Base-by-base conservation (phyloP, 2,329 filamentous ascomycete genomes). In the Pseudopyrenochaeta lycopersici region DNA sequence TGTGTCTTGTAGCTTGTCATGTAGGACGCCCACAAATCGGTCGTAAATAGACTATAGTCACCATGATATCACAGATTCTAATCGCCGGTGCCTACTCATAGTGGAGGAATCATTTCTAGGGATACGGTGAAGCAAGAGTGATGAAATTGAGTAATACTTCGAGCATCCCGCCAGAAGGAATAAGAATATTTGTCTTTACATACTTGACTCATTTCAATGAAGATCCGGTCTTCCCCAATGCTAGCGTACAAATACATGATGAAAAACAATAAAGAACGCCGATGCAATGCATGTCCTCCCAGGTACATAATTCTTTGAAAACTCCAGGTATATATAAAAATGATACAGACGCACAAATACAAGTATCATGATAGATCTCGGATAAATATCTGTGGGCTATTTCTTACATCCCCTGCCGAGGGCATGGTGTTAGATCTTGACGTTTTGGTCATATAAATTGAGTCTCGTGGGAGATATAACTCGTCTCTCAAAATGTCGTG, bases 321-420 rank as follows among this genome's bases (percentile, higher is more conserved):
- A 41, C 21, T 29, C 27, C 27, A 11, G n/a, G 3, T 42, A 31
- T 27, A 30, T 27, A 12, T 10, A 17, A 17, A 15, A 5, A 10
- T 5, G 4, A 6, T 29, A 35, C 1, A 27, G 10, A 18, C 10
- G 5, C 30, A 42, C 21, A 42, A 18, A 17, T 30, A 9, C 23
- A 35, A 18, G 4, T 5, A 15, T 40, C 43, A 47, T 7, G 17
- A 27, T 1, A 27, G 30, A 12, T 32, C 30, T 14, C 27, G 29
- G 4, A 49, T 23, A 4, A 54, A 17, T 14, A 51, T 27, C 14
- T 23, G 44, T 4, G 54, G 54, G 4, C 33, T 54, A 9, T 23
- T 49, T 14, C 51, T 40, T 11, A 45, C 46, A 21, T 54, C 54
- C 3, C 21, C n/a, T 30, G 54, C 18, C 2, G 30, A 4, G 31